Percentiles rank a stretch among this genome's conserved stretches.
Evolutionary conservation across 1,284 basidiomycete genomes (phyloP).

Genomic region (Pseudozyma tsukubaensis): DNA sequence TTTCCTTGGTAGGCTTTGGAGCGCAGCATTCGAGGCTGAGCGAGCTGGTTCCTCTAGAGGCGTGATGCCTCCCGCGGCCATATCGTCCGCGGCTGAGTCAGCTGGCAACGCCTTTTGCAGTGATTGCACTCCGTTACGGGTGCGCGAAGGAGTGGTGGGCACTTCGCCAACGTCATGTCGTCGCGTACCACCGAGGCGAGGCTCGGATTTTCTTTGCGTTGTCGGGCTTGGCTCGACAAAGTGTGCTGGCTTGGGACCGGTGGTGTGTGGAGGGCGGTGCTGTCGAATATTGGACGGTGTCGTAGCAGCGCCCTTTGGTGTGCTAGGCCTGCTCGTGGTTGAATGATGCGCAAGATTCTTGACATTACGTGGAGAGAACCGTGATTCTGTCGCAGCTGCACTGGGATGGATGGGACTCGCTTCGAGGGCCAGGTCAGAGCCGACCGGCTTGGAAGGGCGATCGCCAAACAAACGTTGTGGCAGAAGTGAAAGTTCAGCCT

Average conservation of each 20-base stretch:
- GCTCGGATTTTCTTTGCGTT: slow-evolving; percentile 34
- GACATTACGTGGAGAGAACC: slow-evolving; percentile 42
- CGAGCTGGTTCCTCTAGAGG: slow-evolving; percentile 17
- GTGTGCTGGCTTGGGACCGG: slow-evolving; percentile 34
- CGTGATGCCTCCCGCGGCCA: neutral
- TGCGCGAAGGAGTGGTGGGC: slow-evolving; percentile 23
- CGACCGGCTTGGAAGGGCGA: neutral
- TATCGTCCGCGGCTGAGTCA: no score
- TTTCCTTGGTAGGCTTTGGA: slow-evolving; percentile 48
- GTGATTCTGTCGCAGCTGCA: slow-evolving; percentile 6
- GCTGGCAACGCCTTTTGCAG: neutral
- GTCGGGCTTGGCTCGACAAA: slow-evolving; percentile 40
- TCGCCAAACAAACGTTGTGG: slow-evolving; percentile 32
- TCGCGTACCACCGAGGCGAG: slow-evolving; percentile 5
- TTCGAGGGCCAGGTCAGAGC: slow-evolving; percentile 22
- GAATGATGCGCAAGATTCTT: slow-evolving; percentile 32
- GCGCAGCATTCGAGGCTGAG: slow-evolving; percentile 2
- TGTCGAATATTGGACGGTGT: slow-evolving; percentile 33
- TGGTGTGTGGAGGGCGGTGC: slow-evolving; percentile 40
- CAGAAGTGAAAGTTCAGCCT: slow-evolving; percentile 15
- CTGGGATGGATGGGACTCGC: slow-evolving; percentile 20
- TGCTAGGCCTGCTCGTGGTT: slow-evolving; percentile 11
- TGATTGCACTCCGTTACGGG: neutral
- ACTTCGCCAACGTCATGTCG: slow-evolving; percentile 1
- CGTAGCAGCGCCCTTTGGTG: slow-evolving; percentile 30